These are phyloP conservation scores for Ailanthus altissimus DNA, from an alignment of 345 rosid species.

Conservation along the genomic window DNA sequence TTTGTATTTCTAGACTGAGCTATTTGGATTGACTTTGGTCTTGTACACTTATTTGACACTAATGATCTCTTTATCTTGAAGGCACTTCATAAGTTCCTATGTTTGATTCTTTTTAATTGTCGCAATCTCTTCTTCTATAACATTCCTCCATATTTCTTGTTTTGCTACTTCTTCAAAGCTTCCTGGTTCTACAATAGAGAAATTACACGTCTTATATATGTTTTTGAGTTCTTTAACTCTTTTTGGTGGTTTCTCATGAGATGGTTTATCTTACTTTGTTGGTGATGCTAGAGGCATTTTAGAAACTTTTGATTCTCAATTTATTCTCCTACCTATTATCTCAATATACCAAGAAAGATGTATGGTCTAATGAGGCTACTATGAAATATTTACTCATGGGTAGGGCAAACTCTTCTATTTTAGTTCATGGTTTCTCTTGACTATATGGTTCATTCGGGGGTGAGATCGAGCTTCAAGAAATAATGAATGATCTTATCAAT, in stretches of 20 bases:
- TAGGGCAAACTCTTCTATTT: too few species aligned
- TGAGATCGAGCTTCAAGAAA: too few species aligned
- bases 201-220: neutral
- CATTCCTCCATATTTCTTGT: neutral
- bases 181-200: too few species aligned
- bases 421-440: too few species aligned
- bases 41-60: neutral
- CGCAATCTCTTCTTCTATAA: neutral
- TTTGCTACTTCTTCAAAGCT: neutral
- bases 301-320: too few species aligned
- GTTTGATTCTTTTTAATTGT: neutral
- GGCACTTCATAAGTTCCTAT: neutral
- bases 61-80: neutral
- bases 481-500: too few species aligned
- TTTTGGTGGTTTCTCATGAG: neutral
- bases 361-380: too few species aligned
- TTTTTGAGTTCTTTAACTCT: neutral
- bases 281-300: too few species aligned
- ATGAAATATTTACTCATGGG: too few species aligned
- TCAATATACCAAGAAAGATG: too few species aligned
- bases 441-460: too few species aligned
- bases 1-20: neutral
- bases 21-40: neutral
- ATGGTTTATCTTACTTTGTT: neutral
- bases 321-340: too few species aligned